Evolutionary conservation across 106 monocot species (phyloP).

Genomic region (Xerophyta viscosa): DNA sequence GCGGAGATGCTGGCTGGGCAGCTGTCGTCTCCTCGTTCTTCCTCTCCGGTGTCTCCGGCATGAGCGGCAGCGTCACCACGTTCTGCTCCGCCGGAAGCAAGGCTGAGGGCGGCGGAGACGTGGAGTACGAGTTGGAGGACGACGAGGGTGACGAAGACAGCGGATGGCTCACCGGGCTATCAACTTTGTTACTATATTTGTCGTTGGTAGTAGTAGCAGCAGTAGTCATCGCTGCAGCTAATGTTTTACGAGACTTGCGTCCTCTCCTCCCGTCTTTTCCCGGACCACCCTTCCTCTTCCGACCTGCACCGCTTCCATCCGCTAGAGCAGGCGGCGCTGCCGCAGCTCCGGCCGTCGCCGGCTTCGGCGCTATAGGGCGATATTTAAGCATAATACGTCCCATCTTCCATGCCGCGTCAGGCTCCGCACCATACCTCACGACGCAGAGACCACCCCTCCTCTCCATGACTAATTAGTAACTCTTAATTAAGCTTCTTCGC

Average conservation of each 20-base stretch:
- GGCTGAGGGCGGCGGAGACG: not conserved
- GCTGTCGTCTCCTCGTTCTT: not conserved
- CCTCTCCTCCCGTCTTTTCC: slow-evolving; percentile 8
- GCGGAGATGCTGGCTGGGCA: not conserved
- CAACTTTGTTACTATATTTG: not conserved
- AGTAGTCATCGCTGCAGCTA: not conserved
- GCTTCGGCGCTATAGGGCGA: slow-evolving; percentile 88
- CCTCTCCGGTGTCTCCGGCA: slow-evolving; percentile 57
- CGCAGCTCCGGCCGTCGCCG: slow-evolving; percentile 9
- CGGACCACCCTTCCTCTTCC: not conserved
- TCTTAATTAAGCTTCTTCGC: no score
- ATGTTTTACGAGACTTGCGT: slow-evolving; percentile 14
- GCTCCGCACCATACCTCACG: slow-evolving; percentile 20
- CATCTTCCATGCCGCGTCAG: slow-evolving; percentile 47
- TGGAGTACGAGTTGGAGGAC: slow-evolving; percentile 12
- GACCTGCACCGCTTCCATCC: not conserved
- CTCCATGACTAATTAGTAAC: slow-evolving; percentile 39
- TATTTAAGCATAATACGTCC: slow-evolving; percentile 62
- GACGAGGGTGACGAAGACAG: not conserved
- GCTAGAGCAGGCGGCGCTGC: not conserved
- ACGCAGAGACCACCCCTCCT: slow-evolving; percentile 37
- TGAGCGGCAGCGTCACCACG: slow-evolving; percentile 55
- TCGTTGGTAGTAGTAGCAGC: not conserved
- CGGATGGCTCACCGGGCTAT: not conserved
- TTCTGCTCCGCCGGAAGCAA: no score